Base-by-base conservation (phyloP, 1,284 basidiomycete species). In the Wolfiporia cocos region DNA sequence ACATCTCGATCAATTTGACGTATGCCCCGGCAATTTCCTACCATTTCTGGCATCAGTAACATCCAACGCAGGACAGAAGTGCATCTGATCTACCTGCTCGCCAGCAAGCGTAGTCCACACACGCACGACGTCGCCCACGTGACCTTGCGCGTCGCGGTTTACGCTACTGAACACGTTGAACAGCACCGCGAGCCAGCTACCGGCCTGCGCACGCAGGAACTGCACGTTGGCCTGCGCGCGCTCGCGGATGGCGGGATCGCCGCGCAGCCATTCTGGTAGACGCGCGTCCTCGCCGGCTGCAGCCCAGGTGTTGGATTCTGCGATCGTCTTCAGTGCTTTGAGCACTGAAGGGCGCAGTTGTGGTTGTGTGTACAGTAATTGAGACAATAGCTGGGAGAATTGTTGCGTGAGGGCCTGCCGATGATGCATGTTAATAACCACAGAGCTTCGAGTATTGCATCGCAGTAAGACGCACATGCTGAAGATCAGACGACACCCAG, bases 111-210 rank as follows among this genome's bases (percentile, higher is more conserved):
- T 76, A 19, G 89, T 73, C 88, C 94, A 99, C n/a, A 76, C 73
- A 17, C 74, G 77, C 53, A 98, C 88, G 26, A 90, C 89, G 42
- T 95, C 92, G 29, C 92, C 89, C n/a, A 98, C 81, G 64, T 82
- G 76, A 3, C 81, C 83, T 36, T 92, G 78, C 34, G 74, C 77
- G 49, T 95, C 91, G 34, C 80, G 73, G 3, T 77, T 78, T 18
- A 89, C 78, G 54, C 81, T 92, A 47, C 86, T 78, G 63, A 97
- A 98, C n/a, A 99, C 85, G 59, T 99, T 98, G 71, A 98, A 95
- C 34, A 97, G 72, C 3, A 98, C 91, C 0, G 92, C 86, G 20
- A 98, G 77, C 82, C 96, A 94, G 57, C 91, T 95, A 58, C 92
- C 88, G 0, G 83, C 85, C 55, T 97, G 84, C 0, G 72, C 71